These are phyloP conservation scores for Abrus precatorius DNA, from an alignment of 306 rosid species.

Conservation along the genomic window DNA sequence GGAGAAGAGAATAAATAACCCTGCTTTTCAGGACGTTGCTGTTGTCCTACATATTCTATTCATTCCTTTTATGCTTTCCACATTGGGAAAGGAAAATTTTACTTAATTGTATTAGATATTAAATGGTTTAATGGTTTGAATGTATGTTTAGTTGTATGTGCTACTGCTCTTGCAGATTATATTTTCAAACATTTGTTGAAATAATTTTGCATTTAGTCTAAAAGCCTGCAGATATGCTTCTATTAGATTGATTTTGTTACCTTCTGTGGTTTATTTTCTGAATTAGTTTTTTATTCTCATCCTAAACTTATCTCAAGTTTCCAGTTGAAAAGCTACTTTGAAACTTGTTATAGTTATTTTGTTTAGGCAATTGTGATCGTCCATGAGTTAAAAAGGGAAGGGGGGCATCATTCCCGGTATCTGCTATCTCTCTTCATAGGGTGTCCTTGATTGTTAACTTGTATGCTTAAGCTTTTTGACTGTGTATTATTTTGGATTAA, in stretches of 20 bases:
- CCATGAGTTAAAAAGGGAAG: conserved; percentile 12
- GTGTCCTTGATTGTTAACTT: conserved; percentile 31
- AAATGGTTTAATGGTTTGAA: conserved; percentile 25
- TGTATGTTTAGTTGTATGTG: conserved; percentile 13
- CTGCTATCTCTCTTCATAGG: conserved; percentile 7
- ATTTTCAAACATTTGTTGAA: not conserved
- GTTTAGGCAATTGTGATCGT: conserved; percentile 12
- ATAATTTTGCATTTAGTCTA: not conserved
- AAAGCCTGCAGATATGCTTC: not conserved
- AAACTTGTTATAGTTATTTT: conserved; percentile 14
- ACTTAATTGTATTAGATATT: conserved; percentile 14
- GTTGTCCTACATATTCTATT: not conserved
- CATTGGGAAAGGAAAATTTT: conserved; percentile 28
- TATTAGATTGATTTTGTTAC: not conserved
- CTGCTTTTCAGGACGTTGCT: conserved; percentile 1
- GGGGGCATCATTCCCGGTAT: not conserved
- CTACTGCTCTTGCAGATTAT: conserved; percentile 22
- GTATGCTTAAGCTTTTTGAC: not conserved
- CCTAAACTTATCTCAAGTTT: conserved; percentile 24
- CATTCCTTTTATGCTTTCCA: not conserved
- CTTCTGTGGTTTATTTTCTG: conserved; percentile 21
- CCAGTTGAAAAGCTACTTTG: conserved; percentile 13
- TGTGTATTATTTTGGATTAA: not conserved
- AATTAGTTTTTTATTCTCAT: conserved; percentile 5
- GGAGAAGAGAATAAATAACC: not conserved